Evolutionary conservation across 1,284 basidiomycete genomes (phyloP).

Genomic region (Sanghuangporus baumii): DNA sequence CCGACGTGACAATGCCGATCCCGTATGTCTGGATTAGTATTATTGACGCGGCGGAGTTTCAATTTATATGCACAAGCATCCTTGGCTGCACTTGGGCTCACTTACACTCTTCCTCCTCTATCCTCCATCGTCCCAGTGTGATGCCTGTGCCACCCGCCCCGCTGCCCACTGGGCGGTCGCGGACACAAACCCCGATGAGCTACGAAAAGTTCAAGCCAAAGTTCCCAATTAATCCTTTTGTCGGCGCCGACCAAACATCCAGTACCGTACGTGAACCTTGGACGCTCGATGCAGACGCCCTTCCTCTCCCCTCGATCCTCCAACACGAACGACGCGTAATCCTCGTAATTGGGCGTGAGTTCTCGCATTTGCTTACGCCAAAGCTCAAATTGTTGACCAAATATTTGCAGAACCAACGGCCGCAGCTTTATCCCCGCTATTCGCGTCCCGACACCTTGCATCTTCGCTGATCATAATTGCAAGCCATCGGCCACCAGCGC

Average conservation of each 20-base stretch:
- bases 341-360: constrained; percentile 45
- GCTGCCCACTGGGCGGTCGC: neutral
- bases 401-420: constrained; percentile 31
- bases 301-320: constrained; percentile 22
- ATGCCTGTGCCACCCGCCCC: neutral
- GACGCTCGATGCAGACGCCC: constrained; percentile 28
- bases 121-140: neutral
- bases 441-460: constrained; percentile 39
- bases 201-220: constrained; percentile 42
- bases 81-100: neutral
- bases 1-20: neutral
- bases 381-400: neutral
- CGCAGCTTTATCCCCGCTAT: constrained; percentile 38
- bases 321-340: constrained; percentile 35
- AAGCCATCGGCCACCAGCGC: constrained; percentile 38
- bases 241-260: constrained; percentile 17
- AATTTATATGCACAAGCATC: neutral
- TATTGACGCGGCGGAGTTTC: neutral
- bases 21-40: neutral
- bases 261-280: constrained; percentile 30
- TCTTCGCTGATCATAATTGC: constrained; percentile 45
- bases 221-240: constrained; percentile 47
- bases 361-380: neutral
- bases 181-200: constrained; percentile 14
- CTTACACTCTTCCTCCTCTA: neutral